Evolutionary conservation across 768 basidiomycete species (phyloP), one percentile per base, ranked within the genome.

Genomic region (Leucocoprinus sp.): DNA sequence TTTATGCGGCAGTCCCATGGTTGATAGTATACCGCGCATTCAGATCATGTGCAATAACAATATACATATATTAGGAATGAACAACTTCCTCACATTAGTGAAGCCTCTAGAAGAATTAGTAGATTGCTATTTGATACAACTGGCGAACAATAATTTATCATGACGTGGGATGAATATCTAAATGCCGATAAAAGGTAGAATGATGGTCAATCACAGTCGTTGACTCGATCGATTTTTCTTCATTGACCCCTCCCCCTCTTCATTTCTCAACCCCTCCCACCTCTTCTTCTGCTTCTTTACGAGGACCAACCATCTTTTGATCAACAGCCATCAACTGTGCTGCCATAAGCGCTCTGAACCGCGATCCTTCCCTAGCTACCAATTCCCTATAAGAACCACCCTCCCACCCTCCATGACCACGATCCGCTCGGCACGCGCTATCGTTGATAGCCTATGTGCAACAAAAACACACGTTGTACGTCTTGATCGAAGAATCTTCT

Each of bases 331-430:
- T 76, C 36, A 95, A 66, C 57, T 96, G 93, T 2, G 91, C 89
- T 18, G 89, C 87, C 91, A 96, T 93, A 37, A 96, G 72, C 6
- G 70, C 67, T 8, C 90, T 75, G 72, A 96, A 96, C 43, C 90
- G 72, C 34, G 90, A 92, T 56, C 82, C 78, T 43, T 68, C 65
- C 21, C 71, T 72, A 50, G 74, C 70, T n/a, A 84, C 84, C 50
- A 95, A 71, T 52, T 87, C 75, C 37, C 76, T 73, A 60, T 89
- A 95, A 31, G 82, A 78, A 21, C 92, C 92, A 15, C 81, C 76
- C 62, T 95, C 92, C 91, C 92, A 50, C 82, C 83, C 67, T 96
- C 91, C 15, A 96, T 71, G 15, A 96, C 91, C 5, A 90, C 87
- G 36, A 96, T 88, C 31, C 87, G 72, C 57, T 93, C 90, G 1